Evolutionary conservation across 1,139 yeast genomes (phyloP).

Genomic region (Yamadazyma dushanensis): DNA sequence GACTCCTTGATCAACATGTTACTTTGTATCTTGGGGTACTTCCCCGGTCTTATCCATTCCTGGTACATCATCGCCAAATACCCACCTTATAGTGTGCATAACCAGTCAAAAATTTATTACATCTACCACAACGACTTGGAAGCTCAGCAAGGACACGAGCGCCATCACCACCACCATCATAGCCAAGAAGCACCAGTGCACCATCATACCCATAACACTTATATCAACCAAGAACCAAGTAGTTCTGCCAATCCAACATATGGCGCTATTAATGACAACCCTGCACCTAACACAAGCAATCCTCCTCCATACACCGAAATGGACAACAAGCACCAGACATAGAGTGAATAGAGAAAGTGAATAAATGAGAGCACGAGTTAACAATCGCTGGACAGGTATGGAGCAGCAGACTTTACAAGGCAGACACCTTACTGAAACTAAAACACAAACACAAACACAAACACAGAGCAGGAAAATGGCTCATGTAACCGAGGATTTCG

Average conservation of each 20-base stretch:
- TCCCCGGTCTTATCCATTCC: constrained; percentile 69
- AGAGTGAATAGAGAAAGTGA: background rate
- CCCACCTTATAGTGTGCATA: constrained; percentile 30
- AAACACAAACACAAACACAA: no score
- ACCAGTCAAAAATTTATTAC: constrained; percentile 32
- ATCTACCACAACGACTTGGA: constrained; percentile 35
- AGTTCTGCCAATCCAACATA: constrained; percentile 15
- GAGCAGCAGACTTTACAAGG: no score
- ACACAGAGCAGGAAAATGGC: no score
- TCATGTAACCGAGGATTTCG: no score
- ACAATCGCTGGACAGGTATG: no score
- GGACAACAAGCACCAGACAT: constrained; percentile 15
- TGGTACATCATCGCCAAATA: constrained; percentile 61
- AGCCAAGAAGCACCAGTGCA: constrained; percentile 13
- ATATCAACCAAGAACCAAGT: constrained; percentile 14
- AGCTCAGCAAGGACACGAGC: constrained; percentile 17
- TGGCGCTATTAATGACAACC: constrained; percentile 15
- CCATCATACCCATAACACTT: constrained; percentile 23
- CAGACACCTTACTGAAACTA: no score
- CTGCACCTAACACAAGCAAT: no score
- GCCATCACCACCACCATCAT: constrained; percentile 25
- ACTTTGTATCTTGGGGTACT: constrained; percentile 59
- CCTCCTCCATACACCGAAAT: constrained; percentile 33
- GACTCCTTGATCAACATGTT: constrained; percentile 62
- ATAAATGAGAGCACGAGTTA: no score